Evolutionary conservation across 192 early-diverging fungal species (phyloP).

Genomic region (Pecoramyces ruminantium): DNA sequence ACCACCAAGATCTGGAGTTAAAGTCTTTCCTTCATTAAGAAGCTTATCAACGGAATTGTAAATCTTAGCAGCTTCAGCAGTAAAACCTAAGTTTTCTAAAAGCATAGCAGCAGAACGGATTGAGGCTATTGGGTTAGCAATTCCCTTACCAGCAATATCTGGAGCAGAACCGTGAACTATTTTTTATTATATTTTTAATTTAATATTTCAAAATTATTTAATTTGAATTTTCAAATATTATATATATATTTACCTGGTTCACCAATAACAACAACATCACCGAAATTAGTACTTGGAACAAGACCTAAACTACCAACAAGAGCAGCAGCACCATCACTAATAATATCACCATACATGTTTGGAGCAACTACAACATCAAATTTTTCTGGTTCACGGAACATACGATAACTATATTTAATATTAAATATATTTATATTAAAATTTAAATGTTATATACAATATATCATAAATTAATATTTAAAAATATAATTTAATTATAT

Average conservation of each 20-base stretch:
- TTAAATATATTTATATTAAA: no score
- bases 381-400: slow-evolving; percentile 90
- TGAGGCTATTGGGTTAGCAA: slow-evolving; percentile 90
- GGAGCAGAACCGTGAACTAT: slow-evolving; percentile 87
- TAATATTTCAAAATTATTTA: no score
- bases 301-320: slow-evolving; percentile 88
- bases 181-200: no score
- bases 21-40: neutral
- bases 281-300: slow-evolving; percentile 90
- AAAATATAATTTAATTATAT: no score
- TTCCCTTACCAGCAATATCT: slow-evolving; percentile 92
- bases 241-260: slow-evolving; percentile 61
- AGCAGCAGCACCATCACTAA: slow-evolving; percentile 90
- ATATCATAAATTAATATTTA: no score
- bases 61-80: slow-evolving; percentile 1
- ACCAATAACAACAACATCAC: slow-evolving; percentile 85
- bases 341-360: slow-evolving; percentile 96
- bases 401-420: slow-evolving; percentile 58
- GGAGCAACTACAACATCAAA: slow-evolving; percentile 96
- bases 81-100: slow-evolving; percentile 60
- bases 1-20: slow-evolving; percentile 5
- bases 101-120: slow-evolving; percentile 88
- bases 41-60: neutral
- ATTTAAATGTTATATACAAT: no score
- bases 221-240: no score